Base-by-base conservation (phyloP, 2,329 filamentous ascomycete genomes). In the Cadophora luteo-olivacea region DNA sequence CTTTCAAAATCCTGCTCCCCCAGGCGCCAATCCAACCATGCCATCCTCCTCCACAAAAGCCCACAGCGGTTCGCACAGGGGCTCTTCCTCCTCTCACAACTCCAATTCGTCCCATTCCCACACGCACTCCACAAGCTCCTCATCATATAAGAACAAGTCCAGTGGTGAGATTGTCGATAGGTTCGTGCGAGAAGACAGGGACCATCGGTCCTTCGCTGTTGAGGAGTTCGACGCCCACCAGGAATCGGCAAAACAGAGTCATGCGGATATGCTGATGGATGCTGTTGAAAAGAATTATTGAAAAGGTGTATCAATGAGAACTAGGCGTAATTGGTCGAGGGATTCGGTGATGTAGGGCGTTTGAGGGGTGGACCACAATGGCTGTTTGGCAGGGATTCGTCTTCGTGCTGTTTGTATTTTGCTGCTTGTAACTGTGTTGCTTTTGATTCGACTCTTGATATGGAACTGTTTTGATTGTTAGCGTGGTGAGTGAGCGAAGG, bases 41-140 rank as follows among this genome's bases (percentile, higher is more conserved):
- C 36, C 51, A 41, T 29, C 51, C 25, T 68, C 69, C 32, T 69
- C 69, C 32, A 71, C 55, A 38, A 63, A 68, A 55, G 69, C 63
- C 58, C 65, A 71, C 54, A 38, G 65, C 60, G 67, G 67, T 58
- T 71, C 66, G 29, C 32, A 45, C 16, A 62, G 51, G 25, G 51
- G 48, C 22, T 63, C 38, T 9, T 61, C 38, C 14, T 61, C 66
- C 7, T 38, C 54, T 24, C 54, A 52, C 32, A 61, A 29, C 19
- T 57, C 62, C 25, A 61, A 36, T 19, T 51, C 62, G 19, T 52
- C 33, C n/a, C 29, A 32, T 19, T 45, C 60, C 45, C 32, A 55
- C n/a, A 58, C 36, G 19, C 41, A 66, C 82, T 4, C 83, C 82
- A 0, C 58, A 16, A 25, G 38, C n/a, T 38, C 29, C 29, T 29